Percentiles rank a stretch among this genome's conserved stretches.
Evolutionary conservation across 164 flowering plant species (phyloP).

Genomic region (Dillenia turbinata): DNA sequence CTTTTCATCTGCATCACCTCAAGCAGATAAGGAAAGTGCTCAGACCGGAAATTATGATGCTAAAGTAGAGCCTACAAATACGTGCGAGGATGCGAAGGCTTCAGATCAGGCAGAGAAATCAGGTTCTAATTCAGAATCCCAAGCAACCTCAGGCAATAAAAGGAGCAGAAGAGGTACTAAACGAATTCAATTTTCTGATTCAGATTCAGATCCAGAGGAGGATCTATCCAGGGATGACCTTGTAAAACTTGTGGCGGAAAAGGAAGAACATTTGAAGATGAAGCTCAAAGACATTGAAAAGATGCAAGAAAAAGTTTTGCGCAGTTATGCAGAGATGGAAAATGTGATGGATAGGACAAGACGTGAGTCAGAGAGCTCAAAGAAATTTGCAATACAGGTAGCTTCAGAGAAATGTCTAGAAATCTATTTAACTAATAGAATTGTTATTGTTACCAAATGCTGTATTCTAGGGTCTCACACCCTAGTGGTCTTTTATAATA

Average conservation of each 20-base stretch:
- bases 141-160: slow-evolving; percentile 17
- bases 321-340: slow-evolving; percentile 81
- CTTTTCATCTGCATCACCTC: slow-evolving; percentile 68
- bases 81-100: slow-evolving; percentile 19
- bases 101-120: slow-evolving; percentile 28
- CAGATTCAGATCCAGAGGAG: slow-evolving; percentile 60
- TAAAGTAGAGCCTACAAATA: slow-evolving; percentile 13
- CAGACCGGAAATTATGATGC: slow-evolving; percentile 29
- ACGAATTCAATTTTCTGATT: slow-evolving; percentile 61
- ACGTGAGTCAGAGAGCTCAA: slow-evolving; percentile 81
- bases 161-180: slow-evolving; percentile 39
- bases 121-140: slow-evolving; percentile 36
- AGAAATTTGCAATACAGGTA: slow-evolving; percentile 93
- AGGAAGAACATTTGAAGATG: slow-evolving; percentile 53
- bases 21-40: slow-evolving; percentile 41
- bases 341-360: slow-evolving; percentile 76
- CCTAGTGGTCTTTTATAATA: background rate
- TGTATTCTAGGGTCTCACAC: background rate
- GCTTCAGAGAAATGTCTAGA: background rate
- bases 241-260: slow-evolving; percentile 69
- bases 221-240: slow-evolving; percentile 68
- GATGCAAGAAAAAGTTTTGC: slow-evolving; percentile 76
- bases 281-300: slow-evolving; percentile 58
- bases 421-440: background rate
- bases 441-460: background rate